phyloP scores from a whole-genome alignment of 2,329 filamentous ascomycete genomes.

The Fusarium sp. region DNA sequence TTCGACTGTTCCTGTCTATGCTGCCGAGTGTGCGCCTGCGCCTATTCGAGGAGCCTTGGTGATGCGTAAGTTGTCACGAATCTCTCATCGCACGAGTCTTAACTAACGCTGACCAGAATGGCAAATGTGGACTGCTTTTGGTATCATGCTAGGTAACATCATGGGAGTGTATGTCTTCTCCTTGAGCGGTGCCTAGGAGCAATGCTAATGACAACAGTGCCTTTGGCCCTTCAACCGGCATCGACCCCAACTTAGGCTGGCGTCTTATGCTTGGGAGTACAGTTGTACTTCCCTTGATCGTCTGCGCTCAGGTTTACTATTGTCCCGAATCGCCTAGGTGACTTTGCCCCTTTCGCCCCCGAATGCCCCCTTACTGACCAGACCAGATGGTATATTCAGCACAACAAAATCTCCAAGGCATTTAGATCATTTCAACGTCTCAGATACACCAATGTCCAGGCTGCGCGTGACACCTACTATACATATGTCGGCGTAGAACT shows the following conservation, averaged over 20 bases:
- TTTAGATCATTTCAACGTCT: neutral
- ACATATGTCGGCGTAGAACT: neutral
- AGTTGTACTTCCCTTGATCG: neutral
- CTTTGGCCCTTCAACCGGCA: slow-evolving; percentile 3
- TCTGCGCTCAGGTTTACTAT: neutral
- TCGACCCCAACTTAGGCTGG: neutral
- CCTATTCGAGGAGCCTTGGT: slow-evolving; percentile 1
- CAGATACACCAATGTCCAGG: neutral
- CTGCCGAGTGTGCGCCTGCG: neutral
- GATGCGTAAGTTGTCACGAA: neutral
- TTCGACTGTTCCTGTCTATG: slow-evolving; percentile 4
- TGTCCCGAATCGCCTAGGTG: neutral
- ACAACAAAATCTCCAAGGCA: neutral
- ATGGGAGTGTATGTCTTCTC: neutral
- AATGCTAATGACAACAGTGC: neutral
- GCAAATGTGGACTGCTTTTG: slow-evolving; percentile 4
- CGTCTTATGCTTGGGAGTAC: neutral
- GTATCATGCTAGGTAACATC: slow-evolving; percentile 3
- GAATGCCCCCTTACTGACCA: neutral
- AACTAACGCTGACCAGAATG: neutral
- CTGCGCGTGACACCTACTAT: slow-evolving; percentile 1
- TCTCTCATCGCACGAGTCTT: fast-evolving
- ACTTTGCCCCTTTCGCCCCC: neutral
- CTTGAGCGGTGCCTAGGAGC: neutral
- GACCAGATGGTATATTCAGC: slow-evolving; percentile 1